Conservation (phyloP, 208 protist species). For the Leptomonas seymouri region DNA sequence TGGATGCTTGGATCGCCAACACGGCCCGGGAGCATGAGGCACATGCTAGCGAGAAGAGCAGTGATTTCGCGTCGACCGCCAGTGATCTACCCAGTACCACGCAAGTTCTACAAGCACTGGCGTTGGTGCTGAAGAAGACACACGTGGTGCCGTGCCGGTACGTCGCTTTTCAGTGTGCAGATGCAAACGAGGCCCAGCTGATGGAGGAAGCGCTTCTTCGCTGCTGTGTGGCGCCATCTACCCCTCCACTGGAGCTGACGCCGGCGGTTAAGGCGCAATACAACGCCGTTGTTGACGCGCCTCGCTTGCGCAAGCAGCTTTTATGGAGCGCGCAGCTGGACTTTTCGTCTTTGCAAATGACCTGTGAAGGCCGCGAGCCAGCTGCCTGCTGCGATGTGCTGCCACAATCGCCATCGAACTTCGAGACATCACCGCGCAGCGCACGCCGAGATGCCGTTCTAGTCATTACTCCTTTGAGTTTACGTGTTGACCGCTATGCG, state of each 20-base stretch:
- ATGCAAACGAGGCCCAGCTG: conserved; percentile 6
- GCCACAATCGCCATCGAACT: too few relatives aligned
- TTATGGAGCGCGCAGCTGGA: conserved; percentile 4
- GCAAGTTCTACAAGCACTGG: conserved; percentile 10
- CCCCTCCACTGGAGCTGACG: conserved; percentile 12
- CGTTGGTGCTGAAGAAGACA: conserved; percentile 2
- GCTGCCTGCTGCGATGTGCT: conserved; percentile 8
- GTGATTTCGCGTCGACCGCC: background rate
- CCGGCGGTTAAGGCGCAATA: conserved; percentile 18
- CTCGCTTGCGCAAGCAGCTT: conserved; percentile 18
- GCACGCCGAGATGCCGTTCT: conserved; percentile 16
- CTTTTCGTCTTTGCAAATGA: conserved; percentile 24
- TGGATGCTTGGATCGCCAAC: conserved; percentile 17
- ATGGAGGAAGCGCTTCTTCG: conserved; percentile 27
- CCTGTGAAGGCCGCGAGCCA: conserved; percentile 27
- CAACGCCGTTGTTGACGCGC: conserved; percentile 6
- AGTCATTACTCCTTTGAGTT: conserved; percentile 16
- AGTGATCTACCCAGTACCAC: background rate
- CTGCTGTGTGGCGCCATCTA: conserved; percentile 16
- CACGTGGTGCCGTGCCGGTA: conserved; percentile 30
- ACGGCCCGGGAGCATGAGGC: background rate
- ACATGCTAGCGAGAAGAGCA: background rate
- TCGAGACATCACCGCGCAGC: background rate
- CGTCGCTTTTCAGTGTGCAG: conserved; percentile 25
- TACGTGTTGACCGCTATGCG: conserved; percentile 15